A percentile compares a stretch with the other conserved stretches of the same genome.
phyloP scores from a whole-genome alignment of 129 eudicot genomes.

The Tagetes erecta region DNA sequence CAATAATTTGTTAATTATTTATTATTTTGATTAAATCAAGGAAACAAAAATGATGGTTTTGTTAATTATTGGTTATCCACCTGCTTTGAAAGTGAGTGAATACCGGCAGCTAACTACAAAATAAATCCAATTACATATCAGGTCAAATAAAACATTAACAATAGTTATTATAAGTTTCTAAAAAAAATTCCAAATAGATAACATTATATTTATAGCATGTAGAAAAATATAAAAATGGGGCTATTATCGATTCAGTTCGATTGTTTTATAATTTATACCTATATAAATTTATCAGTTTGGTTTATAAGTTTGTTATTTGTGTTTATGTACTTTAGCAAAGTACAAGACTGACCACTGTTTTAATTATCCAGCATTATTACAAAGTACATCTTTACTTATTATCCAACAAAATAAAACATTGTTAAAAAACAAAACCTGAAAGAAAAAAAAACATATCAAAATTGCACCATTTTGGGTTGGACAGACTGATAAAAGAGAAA shows the following conservation, averaged over 20 bases:
- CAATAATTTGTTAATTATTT: neutral
- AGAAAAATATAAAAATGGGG: too few relatives aligned
- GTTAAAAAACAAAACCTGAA: neutral
- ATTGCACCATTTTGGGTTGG: slow-evolving; percentile 33
- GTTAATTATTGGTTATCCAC: too few relatives aligned
- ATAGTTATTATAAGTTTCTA: too few relatives aligned
- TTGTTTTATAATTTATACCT: too few relatives aligned
- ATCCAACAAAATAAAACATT: slow-evolving; percentile 31
- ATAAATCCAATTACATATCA: too few relatives aligned
- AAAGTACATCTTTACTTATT: slow-evolving; percentile 26
- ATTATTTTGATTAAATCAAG: neutral
- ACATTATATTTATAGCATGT: too few relatives aligned
- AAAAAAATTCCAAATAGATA: too few relatives aligned
- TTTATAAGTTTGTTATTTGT: neutral
- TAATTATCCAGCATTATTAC: neutral
- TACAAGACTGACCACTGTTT: slow-evolving; percentile 1
- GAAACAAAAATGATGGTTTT: neutral
- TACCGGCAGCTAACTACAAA: too few relatives aligned
- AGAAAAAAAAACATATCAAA: slow-evolving; percentile 26
- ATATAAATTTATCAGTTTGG: slow-evolving; percentile 1
- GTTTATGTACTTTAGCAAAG: neutral
- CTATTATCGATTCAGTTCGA: too few relatives aligned
- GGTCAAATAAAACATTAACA: too few relatives aligned
- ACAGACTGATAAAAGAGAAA: neutral
- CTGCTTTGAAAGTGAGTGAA: too few relatives aligned